Evolutionary conservation across 352 stramenopile genomes (phyloP), one percentile per base, ranked within the genome.

Genomic region (Globisporangium okanoganense): DNA sequence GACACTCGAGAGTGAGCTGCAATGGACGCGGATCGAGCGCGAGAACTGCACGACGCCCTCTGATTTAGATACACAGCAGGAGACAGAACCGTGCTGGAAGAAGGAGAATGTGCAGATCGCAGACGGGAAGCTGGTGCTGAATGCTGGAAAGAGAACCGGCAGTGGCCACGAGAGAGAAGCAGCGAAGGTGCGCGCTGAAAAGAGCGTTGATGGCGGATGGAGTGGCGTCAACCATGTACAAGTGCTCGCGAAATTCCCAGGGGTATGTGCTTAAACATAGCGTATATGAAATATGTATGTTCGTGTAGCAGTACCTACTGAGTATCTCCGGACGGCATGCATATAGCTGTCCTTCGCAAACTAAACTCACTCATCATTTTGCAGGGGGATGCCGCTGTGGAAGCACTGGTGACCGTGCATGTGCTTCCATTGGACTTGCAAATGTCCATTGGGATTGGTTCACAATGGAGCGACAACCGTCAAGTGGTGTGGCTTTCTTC

Each of bases 341-440:
- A 22, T 2, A 44, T 44, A 0, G 38, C 4, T 20, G 16, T 44
- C 14, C 40, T 45, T 22, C 40, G 40, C 16, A 7, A 45, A n/a
- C 40, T 22, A 45, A 45, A 24, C 31, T 40, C 22, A 5, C 7
- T 7, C 3, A 54, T 24, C 16, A 22, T 45, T 33, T 31, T 25
- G 8, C 20, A 69, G 57, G 57, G 22, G 14, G 22, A 56, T 20
- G 43, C 51, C 10, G n/a, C 29, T 27, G 40, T 49, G 3, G 61
- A 72, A 43, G 73, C 76, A 18, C 61, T 40, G 4, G 43, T 82
- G n/a, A 64, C 61, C 1, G 48, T 79, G 33, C 60, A 67, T 27
- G 41, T 83, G 2, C 57, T 56, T 12, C 53, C 53, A 24, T 49
- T 65, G 41, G 48, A 63, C 20, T 36, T 78, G 9, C 73, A 58